phyloP scores from a whole-genome alignment of 306 rosid species.

The Carpinus viminea region DNA sequence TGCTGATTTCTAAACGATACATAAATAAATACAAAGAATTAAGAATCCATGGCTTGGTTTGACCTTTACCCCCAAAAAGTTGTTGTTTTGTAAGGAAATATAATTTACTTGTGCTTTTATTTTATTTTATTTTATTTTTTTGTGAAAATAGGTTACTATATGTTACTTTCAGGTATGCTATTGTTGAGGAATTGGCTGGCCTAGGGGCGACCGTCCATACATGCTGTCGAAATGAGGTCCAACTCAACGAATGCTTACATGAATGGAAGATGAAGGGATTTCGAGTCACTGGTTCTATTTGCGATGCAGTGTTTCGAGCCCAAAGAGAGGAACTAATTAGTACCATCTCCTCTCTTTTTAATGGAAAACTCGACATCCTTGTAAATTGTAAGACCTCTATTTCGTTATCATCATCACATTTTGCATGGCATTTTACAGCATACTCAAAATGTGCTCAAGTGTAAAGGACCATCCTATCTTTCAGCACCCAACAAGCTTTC shows the following conservation, averaged over 20 bases:
- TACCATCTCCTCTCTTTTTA: conserved; percentile 7
- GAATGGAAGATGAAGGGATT: conserved; percentile 33
- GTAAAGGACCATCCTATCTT: too few relatives aligned
- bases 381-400: conserved; percentile 22
- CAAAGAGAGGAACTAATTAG: conserved; percentile 21
- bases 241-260: conserved; percentile 23
- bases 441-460: too few relatives aligned
- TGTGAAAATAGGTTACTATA: too few relatives aligned
- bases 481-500: too few relatives aligned
- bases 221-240: conserved; percentile 25
- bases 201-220: conserved; percentile 36
- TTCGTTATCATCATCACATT: too few relatives aligned
- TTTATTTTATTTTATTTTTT: too few relatives aligned
- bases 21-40: neutral
- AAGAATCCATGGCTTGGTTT: too few relatives aligned
- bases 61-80: too few relatives aligned
- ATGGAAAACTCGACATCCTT: conserved; percentile 31
- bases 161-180: conserved; percentile 23
- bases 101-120: too few relatives aligned
- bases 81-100: too few relatives aligned
- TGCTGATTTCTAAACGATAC: too few relatives aligned
- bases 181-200: conserved; percentile 37
- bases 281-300: conserved; percentile 24
- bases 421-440: too few relatives aligned
- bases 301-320: neutral